These are phyloP conservation scores for Penicillium roqueforti DNA, from an alignment of 495 filamentous ascomycete species.

Conservation along the genomic window DNA sequence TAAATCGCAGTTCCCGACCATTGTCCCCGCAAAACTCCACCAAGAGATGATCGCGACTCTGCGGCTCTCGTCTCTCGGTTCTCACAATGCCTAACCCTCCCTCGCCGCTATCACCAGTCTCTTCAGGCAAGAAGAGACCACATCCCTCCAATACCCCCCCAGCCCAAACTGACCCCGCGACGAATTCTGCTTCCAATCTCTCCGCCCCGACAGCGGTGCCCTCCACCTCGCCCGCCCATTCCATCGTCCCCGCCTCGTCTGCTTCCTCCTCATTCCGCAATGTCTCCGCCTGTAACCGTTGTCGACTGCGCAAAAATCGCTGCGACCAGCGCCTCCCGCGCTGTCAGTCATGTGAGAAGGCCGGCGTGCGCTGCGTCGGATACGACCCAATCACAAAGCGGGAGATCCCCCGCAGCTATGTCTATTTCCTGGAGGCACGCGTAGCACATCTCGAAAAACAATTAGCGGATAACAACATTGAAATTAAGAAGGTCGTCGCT, in stretches of 20 bases:
- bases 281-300: conserved; percentile 92
- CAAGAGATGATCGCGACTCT: conserved; percentile 39
- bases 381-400: conserved; percentile 95
- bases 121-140: conserved; percentile 42
- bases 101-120: conserved; percentile 34
- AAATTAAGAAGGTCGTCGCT: conserved; percentile 69
- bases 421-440: conserved; percentile 87
- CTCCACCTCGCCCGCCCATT: conserved; percentile 18
- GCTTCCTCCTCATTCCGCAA: conserved; percentile 70
- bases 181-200: conserved; percentile 11
- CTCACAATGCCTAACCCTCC: conserved; percentile 39
- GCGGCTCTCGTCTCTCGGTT: conserved; percentile 25
- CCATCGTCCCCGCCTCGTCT: conserved; percentile 21
- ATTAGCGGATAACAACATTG: conserved; percentile 62
- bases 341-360: conserved; percentile 88
- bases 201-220: conserved; percentile 14
- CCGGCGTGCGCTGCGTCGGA: conserved; percentile 80
- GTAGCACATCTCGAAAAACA: conserved; percentile 79
- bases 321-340: conserved; percentile 90
- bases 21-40: conserved; percentile 25
- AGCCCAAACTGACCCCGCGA: conserved; percentile 18
- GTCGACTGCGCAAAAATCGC: conserved; percentile 85
- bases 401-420: conserved; percentile 91
- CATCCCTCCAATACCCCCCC: conserved; percentile 29
- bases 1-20: conserved; percentile 24